Conservation (phyloP, 805 yeast species). For the Jamesozyma spencerorum region DNA sequence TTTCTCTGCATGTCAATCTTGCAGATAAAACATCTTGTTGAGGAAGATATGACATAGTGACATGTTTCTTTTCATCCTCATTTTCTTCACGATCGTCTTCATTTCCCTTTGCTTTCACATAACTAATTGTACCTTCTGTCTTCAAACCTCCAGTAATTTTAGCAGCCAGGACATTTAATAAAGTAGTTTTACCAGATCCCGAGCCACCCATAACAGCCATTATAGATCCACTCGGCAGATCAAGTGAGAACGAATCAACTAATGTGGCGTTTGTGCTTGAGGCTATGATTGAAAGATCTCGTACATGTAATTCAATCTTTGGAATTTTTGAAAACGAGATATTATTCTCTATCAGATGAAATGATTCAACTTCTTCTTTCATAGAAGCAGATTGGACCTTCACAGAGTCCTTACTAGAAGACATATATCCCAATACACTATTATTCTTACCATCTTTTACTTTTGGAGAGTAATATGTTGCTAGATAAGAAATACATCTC, state of each 20-base stretch:
- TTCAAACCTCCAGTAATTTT: conserved; percentile 35
- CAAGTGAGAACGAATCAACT: conserved; percentile 46
- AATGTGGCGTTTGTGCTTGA: conserved; percentile 31
- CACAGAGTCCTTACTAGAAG: too few species aligned
- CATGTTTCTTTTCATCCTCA: conserved; percentile 4
- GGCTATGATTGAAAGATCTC: conserved; percentile 21
- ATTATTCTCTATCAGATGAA: conserved; percentile 16
- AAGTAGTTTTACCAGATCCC: conserved; percentile 79
- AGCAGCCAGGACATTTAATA: conserved; percentile 57
- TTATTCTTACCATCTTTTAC: too few species aligned
- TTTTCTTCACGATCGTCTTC: not conserved
- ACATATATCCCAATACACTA: too few species aligned
- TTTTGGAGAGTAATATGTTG: too few species aligned
- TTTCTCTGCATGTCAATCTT: conserved; percentile 63
- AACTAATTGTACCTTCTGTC: conserved; percentile 36
- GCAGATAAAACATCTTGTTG: conserved; percentile 71
- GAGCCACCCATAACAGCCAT: conserved; percentile 83
- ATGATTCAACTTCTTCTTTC: conserved; percentile 1
- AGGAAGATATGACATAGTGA: conserved; percentile 47
- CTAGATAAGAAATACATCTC: too few species aligned
- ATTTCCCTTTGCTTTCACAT: conserved; percentile 11
- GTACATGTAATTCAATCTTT: conserved; percentile 18
- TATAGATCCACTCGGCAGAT: conserved; percentile 49
- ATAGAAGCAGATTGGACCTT: not conserved
- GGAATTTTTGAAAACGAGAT: conserved; percentile 19